phyloP scores from a whole-genome alignment of 2,329 filamentous ascomycete genomes.

The Diaporthe capsici region DNA sequence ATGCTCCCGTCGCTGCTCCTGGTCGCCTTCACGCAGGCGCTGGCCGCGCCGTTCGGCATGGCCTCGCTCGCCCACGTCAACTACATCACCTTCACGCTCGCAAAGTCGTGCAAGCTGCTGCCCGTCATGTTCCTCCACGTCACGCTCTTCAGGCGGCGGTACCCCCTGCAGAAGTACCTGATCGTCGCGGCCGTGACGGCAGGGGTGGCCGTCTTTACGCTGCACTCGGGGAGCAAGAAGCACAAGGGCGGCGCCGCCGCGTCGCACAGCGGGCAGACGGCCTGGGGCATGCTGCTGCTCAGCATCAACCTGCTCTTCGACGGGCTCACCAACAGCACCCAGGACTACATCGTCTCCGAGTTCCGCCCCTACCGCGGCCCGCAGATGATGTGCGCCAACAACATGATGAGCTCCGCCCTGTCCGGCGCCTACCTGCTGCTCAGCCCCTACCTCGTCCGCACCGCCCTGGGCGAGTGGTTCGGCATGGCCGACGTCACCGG shows the following conservation, averaged over 20 bases:
- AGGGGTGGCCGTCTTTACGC: conserved; percentile 94
- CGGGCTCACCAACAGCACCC: conserved; percentile 94
- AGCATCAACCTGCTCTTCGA: conserved; percentile 94
- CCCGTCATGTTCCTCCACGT: conserved; percentile 98
- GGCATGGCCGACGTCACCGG: conserved; percentile 74
- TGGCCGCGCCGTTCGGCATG: conserved; percentile 96
- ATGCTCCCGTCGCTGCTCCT: conserved; percentile 86
- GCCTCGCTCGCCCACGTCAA: conserved; percentile 93
- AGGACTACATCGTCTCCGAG: conserved; percentile 90
- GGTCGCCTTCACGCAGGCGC: conserved; percentile 87
- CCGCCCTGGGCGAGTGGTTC: conserved; percentile 73
- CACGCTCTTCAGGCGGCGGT: conserved; percentile 88
- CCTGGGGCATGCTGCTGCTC: conserved; percentile 87
- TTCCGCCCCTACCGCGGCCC: conserved; percentile 89
- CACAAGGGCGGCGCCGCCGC: conserved; percentile 50
- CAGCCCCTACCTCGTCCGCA: conserved; percentile 84
- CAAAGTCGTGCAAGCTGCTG: conserved; percentile 98
- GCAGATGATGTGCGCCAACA: conserved; percentile 99
- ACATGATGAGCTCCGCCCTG: conserved; percentile 85
- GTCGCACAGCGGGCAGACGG: conserved; percentile 66
- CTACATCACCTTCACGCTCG: conserved; percentile 97
- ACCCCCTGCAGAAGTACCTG: conserved; percentile 96
- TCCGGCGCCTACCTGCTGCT: conserved; percentile 83
- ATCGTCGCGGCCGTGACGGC: conserved; percentile 92
- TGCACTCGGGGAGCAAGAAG: conserved; percentile 76